Evolutionary conservation across 495 filamentous ascomycete genomes (phyloP).

Genomic region (Neurospora sp.): DNA sequence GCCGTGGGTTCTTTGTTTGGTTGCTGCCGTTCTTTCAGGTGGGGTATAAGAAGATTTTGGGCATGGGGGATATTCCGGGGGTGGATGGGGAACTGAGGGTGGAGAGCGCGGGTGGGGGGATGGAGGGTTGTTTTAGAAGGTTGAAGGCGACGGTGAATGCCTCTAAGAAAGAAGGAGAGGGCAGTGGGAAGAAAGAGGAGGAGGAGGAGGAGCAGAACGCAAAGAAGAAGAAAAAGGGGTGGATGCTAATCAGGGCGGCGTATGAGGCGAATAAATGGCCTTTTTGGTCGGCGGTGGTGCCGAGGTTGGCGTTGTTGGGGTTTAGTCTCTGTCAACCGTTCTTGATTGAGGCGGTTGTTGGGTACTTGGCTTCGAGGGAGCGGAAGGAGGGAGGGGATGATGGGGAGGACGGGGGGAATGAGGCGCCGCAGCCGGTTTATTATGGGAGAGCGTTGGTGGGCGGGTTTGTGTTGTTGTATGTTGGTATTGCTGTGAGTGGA

Average conservation of each 20-base stretch:
- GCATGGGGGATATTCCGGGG: constrained; percentile 19
- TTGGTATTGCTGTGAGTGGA: constrained; percentile 37
- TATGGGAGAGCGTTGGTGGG: constrained; percentile 45
- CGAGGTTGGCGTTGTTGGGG: constrained; percentile 4
- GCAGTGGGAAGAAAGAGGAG: not conserved
- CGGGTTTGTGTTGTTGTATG: constrained; percentile 43
- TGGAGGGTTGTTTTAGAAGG: not conserved
- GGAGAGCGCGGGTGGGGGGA: not conserved
- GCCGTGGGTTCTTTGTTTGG: constrained; percentile 24
- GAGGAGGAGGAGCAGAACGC: not conserved
- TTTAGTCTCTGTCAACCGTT: constrained; percentile 10
- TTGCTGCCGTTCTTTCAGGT: constrained; percentile 18
- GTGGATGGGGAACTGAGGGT: constrained; percentile 12
- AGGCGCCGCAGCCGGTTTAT: not conserved
- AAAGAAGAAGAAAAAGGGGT: not conserved
- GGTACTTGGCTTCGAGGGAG: not conserved
- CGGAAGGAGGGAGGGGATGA: not conserved
- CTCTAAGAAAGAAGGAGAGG: not conserved
- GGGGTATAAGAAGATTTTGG: constrained; percentile 18
- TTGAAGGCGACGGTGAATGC: not conserved
- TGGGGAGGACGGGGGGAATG: not conserved
- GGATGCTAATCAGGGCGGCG: not conserved
- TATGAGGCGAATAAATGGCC: constrained; percentile 1
- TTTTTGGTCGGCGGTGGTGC: constrained; percentile 1
- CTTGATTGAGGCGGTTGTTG: constrained; percentile 2